Evolutionary conservation across 2,329 filamentous ascomycete genomes (phyloP), one percentile per base, ranked within the genome.

Genomic region (Hymenoscyphus infarciens): DNA sequence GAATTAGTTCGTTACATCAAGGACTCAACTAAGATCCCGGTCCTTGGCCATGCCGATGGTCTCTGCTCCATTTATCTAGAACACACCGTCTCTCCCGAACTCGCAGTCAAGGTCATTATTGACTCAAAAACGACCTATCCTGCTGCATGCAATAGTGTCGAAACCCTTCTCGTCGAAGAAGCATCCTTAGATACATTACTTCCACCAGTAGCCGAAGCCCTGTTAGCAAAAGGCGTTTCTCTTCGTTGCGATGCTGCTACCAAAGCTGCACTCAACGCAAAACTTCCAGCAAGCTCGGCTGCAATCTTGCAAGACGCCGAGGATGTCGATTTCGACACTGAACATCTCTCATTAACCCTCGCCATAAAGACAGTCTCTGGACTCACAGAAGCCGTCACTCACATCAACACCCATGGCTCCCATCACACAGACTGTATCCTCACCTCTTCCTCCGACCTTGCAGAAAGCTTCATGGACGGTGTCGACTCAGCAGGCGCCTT

Each of bases 41-140:
- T 99, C 1, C 86, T 99, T 27, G 95, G 95, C 66, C 95, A 99
- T 75, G 95, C 95, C 27, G 95, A 99, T 75, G 95, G 95, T 39
- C 83, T 98, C 63, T 99, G 95, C 79, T 85, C 87, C 66, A 86
- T 92, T 66, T 99, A 95, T 76, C 82, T 99, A 59, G 90, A 95
- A 71, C 81, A 82, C 11, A 90, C 92, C 63, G 93, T 91, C 56
- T 88, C 96, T 70, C 77, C 81, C 45, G 78, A 82, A 53, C 88
- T 91, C 77, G 91, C 92, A 13, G 83, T 84, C 22, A 85, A 86
- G 65, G 89, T 97, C 61, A 80, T 98, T 56, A 81, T 97, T 61
- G 95, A 99, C 77, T 90, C 94, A 56, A 99, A 99, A 79, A 92
- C 90, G 29, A 90, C 89, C 76, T 99, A 99, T 74, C 92, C 94